Conservation (phyloP, 805 yeast species). For the Osmozyma mogii region DNA sequence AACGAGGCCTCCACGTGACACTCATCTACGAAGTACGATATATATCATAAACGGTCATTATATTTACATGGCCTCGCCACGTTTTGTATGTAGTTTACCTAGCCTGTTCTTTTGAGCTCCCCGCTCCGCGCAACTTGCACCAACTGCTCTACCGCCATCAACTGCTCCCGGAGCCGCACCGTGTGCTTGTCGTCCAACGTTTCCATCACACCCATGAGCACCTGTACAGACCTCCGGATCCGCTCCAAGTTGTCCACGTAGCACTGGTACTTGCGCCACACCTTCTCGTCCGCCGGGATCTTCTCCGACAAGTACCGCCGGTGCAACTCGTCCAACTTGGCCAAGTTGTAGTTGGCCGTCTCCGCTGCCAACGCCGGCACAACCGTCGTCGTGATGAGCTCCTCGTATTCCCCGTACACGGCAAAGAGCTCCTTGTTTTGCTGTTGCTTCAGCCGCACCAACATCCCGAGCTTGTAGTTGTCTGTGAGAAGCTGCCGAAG, state of each 20-base stretch:
- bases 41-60: neutral
- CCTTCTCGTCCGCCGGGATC: slow-evolving; percentile 2
- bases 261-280: slow-evolving; percentile 8
- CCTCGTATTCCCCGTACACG: slow-evolving; percentile 22
- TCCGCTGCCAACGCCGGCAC: slow-evolving; percentile 26
- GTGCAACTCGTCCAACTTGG: too few species aligned
- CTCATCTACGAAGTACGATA: neutral
- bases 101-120: slow-evolving; percentile 3
- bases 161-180: slow-evolving; percentile 8
- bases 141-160: slow-evolving; percentile 7
- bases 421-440: slow-evolving; percentile 18
- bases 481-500: slow-evolving; percentile 21
- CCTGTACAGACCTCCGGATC: slow-evolving; percentile 1
- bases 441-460: slow-evolving; percentile 13
- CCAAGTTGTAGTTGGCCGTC: too few species aligned
- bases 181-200: slow-evolving; percentile 4
- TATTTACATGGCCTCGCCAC: neutral
- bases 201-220: slow-evolving; percentile 3
- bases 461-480: slow-evolving; percentile 16
- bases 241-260: slow-evolving; percentile 6
- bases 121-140: neutral
- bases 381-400: slow-evolving; percentile 17
- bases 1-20: slow-evolving; percentile 1
- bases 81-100: slow-evolving; percentile 1
- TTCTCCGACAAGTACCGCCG: too few species aligned